These are phyloP conservation scores for Gardenia jasminoides DNA, from an alignment of 257 asterid species.

Conservation along the genomic window DNA sequence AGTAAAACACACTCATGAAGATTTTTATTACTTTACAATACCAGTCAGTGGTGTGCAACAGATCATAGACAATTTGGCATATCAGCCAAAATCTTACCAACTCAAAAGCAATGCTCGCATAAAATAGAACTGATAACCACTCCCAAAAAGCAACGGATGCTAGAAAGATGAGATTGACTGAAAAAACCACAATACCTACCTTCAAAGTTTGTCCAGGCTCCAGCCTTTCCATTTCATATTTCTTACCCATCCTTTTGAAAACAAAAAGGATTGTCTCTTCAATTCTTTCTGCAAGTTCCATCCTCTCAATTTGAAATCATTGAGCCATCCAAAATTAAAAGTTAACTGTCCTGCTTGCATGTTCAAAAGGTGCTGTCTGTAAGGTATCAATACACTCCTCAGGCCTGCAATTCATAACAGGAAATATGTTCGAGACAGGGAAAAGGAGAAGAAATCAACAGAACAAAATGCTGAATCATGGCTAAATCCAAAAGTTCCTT, in stretches of 20 bases:
- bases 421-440: not conserved
- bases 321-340: constrained; percentile 47
- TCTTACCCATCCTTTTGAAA: constrained; percentile 37
- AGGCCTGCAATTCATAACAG: constrained; percentile 54
- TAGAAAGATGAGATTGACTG: not conserved
- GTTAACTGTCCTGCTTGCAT: constrained; percentile 46
- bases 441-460: not conserved
- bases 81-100: not conserved
- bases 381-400: constrained; percentile 74
- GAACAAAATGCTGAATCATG: not conserved
- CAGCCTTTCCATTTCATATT: constrained; percentile 47
- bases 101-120: not conserved
- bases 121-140: not conserved
- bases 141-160: not conserved
- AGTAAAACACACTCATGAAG: not conserved
- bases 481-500: not conserved
- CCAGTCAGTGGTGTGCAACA: not conserved
- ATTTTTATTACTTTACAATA: not conserved
- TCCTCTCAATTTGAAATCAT: constrained; percentile 15
- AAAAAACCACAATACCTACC: not conserved
- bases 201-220: constrained; percentile 33
- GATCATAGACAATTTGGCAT: not conserved
- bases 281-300: constrained; percentile 21
- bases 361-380: constrained; percentile 66
- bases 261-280: constrained; percentile 2